phyloP scores from a whole-genome alignment of 352 stramenopile genomes.

The Phytophthora ohioensis region DNA sequence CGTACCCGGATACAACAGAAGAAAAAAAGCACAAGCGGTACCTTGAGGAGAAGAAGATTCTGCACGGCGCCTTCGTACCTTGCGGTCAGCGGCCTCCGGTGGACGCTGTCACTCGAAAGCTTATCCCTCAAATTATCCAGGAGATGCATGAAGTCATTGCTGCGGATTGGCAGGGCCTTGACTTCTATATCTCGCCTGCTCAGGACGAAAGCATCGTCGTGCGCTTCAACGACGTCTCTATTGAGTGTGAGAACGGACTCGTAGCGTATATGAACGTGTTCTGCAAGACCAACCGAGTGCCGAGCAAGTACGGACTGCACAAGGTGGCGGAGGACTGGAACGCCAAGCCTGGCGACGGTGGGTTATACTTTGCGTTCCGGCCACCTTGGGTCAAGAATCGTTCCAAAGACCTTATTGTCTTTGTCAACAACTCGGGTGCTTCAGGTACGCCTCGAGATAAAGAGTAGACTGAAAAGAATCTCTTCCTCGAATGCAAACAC shows the following conservation, averaged over 20 bases:
- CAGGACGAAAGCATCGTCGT: constrained; percentile 75
- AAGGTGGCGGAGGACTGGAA: constrained; percentile 88
- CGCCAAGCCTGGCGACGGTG: constrained; percentile 62
- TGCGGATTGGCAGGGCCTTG: constrained; percentile 67
- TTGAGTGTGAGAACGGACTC: constrained; percentile 68
- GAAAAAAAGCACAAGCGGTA: constrained; percentile 67
- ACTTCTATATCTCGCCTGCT: constrained; percentile 61
- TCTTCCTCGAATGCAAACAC: constrained; percentile 10
- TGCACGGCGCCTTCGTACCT: constrained; percentile 72
- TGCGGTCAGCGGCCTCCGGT: constrained; percentile 61
- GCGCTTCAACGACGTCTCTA: constrained; percentile 52
- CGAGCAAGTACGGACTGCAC: constrained; percentile 78
- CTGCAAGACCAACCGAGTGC: constrained; percentile 66
- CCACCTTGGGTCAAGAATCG: constrained; percentile 70
- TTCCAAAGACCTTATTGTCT: constrained; percentile 63
- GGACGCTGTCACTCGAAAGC: constrained; percentile 68
- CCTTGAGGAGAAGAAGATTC: constrained; percentile 78
- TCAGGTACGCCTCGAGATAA: constrained; percentile 18
- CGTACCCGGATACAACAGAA: constrained; percentile 66
- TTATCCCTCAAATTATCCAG: constrained; percentile 77
- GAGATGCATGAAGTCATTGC: constrained; percentile 73
- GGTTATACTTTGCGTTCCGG: constrained; percentile 68
- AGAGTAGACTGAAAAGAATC: constrained; percentile 1
- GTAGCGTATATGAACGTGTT: constrained; percentile 90
- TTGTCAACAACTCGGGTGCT: constrained; percentile 34